These are phyloP conservation scores for Ceratocystis smalleyi DNA, from an alignment of 2,329 filamentous ascomycete species.

Conservation along the genomic window DNA sequence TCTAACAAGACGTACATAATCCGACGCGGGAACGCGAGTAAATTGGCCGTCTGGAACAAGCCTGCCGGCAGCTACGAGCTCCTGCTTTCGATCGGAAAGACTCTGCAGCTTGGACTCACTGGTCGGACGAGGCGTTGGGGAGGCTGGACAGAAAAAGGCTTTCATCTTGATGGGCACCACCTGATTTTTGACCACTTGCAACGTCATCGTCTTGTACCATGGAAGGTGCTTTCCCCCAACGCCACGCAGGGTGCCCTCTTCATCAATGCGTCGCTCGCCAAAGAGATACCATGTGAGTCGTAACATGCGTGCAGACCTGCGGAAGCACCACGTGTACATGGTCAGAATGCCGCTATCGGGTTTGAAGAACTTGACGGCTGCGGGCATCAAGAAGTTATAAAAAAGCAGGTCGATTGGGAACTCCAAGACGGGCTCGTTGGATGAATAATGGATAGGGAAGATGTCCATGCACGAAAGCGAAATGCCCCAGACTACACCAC, in stretches of 20 bases:
- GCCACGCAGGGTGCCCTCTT: conserved; percentile 50
- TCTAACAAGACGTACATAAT: conserved; percentile 87
- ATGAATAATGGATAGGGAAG: conserved; percentile 84
- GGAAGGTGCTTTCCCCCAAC: conserved; percentile 31
- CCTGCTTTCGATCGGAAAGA: neutral
- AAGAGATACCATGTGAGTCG: conserved; percentile 88
- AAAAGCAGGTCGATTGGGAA: conserved; percentile 89
- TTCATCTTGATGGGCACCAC: conserved; percentile 34
- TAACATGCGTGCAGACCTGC: conserved; percentile 61
- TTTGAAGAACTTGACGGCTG: conserved; percentile 69
- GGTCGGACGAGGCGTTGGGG: neutral
- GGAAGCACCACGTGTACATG: conserved; percentile 96
- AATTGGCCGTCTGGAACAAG: conserved; percentile 61
- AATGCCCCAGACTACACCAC: conserved; percentile 90
- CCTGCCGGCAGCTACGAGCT: neutral
- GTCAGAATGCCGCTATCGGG: conserved; percentile 69
- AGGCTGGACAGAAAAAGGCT: neutral
- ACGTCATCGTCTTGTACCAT: conserved; percentile 24
- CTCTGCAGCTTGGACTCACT: neutral
- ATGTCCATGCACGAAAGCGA: conserved; percentile 51
- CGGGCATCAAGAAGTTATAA: conserved; percentile 90
- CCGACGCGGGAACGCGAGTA: conserved; percentile 83
- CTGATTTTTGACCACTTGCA: conserved; percentile 28
- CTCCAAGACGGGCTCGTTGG: conserved; percentile 79
- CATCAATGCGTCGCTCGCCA: conserved; percentile 62